Base-by-base conservation (phyloP, 2,329 filamentous ascomycete species). In the Fusarium tanahbumbuense region DNA sequence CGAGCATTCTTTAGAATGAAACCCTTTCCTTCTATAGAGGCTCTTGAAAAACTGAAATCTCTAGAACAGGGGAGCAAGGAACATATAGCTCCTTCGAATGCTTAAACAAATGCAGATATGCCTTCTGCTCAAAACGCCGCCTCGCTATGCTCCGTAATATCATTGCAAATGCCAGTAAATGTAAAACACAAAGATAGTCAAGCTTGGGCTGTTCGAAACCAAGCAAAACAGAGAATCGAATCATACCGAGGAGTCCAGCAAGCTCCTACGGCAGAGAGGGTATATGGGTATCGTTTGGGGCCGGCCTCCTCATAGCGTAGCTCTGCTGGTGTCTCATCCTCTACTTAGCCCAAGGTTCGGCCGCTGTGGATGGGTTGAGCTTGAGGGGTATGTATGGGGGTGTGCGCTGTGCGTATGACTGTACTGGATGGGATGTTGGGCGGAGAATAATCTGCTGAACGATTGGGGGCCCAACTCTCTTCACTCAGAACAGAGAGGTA, bases 401-500 rank as follows among this genome's bases (percentile, higher is more conserved):
- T 60, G 58, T 80, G 79, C 30, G 74, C 74, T 16, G 78, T 71
- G 49, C 75, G 73, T 20, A 81, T 73, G 28, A 73, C 68, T 44
- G 76, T 67, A 53, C 76, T 65, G 10, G 76, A 72, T 27, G 76
- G 58, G 32, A 79, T 68, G 52, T 56, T 65, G 42, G 73, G 58
- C 12, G 71, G 52, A 40, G 70, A 56, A 57, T 66, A 75, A 32
- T 75, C 73, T 49, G 73, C 20, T n/a, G 72, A 56, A 12, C 59
- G 68, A 16, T 64, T 74, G 18, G 73, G 48, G 32, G 45, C 85
- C 88, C 88, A 90, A 44, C 82, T 85, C 78, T 96, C 92, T 75
- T 97, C 94, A 64, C 92, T 92, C 53, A 98, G 84, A 16, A 92
- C 93, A 68, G 90, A 94, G 41, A 99, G 86, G 87, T 97, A 99